phyloP scores from a whole-genome alignment of 2,329 filamentous ascomycete species.

The Purpureocillium takamizusanense region DNA sequence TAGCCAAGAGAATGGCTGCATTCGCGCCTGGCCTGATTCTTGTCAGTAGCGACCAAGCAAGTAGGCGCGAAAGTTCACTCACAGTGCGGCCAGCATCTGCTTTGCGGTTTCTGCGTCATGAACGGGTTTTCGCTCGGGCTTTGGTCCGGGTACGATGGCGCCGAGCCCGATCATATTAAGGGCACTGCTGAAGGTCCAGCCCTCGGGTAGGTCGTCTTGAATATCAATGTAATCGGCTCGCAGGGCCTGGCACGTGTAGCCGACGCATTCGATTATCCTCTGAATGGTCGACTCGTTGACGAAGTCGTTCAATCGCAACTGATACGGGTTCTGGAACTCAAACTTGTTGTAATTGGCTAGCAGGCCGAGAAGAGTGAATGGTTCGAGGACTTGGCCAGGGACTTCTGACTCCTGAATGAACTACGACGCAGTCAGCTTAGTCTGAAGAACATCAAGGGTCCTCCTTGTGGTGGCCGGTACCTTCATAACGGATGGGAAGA shows the following conservation, averaged over 20 bases:
- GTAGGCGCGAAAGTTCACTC: conserved; percentile 25
- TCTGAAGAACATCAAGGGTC: background rate
- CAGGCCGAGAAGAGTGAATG: conserved; percentile 76
- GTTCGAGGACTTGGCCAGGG: conserved; percentile 54
- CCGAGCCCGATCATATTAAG: conserved; percentile 80
- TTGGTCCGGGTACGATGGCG: conserved; percentile 59
- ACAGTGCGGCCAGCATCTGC: conserved; percentile 71
- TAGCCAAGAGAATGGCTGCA: conserved; percentile 70
- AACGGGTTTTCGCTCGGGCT: conserved; percentile 44
- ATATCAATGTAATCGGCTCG: conserved; percentile 74
- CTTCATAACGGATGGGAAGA: conserved; percentile 94
- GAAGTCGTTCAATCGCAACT: conserved; percentile 85
- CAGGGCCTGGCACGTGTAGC: conserved; percentile 57
- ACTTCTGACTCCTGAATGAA: conserved; percentile 73
- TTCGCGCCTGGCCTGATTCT: conserved; percentile 61
- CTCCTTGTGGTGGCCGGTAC: conserved; percentile 31
- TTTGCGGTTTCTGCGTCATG: conserved; percentile 75
- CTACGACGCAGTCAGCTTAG: conserved; percentile 28
- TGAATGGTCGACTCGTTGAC: conserved; percentile 84
- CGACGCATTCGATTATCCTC: conserved; percentile 70
- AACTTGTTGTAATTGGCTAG: conserved; percentile 99
- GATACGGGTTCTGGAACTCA: conserved; percentile 94
- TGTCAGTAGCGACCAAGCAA: conserved; percentile 7
- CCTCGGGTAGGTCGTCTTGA: conserved; percentile 82
- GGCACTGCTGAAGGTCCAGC: conserved; percentile 76